Evolutionary conservation across 139 green algal genomes (phyloP).

Genomic region (Asterochloris erici): DNA sequence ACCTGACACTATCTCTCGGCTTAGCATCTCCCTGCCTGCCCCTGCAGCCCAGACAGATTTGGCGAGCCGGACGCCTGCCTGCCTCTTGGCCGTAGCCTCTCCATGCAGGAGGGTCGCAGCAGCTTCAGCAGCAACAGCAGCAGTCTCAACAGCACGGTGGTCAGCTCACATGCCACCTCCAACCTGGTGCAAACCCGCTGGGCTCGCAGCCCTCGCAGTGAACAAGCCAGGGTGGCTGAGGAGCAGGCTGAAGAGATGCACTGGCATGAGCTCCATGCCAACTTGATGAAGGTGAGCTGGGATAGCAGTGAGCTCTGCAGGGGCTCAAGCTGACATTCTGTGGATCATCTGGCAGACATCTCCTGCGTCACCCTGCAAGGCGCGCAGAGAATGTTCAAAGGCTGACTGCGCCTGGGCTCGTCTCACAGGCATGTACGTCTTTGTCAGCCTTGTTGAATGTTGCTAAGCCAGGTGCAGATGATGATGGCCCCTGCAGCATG

Average conservation of each 20-base stretch:
- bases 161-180: background rate
- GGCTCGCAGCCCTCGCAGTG: background rate
- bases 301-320: background rate
- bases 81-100: background rate
- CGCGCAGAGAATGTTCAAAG: no score
- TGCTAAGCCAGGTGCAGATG: no score
- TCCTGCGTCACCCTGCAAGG: background rate
- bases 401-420: no score
- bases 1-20: background rate
- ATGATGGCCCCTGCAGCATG: no score
- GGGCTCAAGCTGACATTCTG: background rate
- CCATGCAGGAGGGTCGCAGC: background rate
- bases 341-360: background rate
- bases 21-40: background rate
- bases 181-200: background rate
- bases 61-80: background rate
- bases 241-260: slow-evolving; percentile 6
- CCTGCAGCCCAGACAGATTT: slow-evolving; percentile 9
- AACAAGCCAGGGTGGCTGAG: background rate
- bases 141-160: slow-evolving; percentile 15
- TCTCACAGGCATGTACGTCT: no score
- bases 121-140: slow-evolving; percentile 12
- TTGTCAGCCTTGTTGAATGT: no score
- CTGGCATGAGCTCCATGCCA: background rate
- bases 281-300: background rate